Percentiles rank a stretch among this genome's conserved stretches.
These are phyloP conservation scores for Xylariaceae sp. DNA, from an alignment of 2,329 filamentous ascomycete genomes.

Conservation along the genomic window DNA sequence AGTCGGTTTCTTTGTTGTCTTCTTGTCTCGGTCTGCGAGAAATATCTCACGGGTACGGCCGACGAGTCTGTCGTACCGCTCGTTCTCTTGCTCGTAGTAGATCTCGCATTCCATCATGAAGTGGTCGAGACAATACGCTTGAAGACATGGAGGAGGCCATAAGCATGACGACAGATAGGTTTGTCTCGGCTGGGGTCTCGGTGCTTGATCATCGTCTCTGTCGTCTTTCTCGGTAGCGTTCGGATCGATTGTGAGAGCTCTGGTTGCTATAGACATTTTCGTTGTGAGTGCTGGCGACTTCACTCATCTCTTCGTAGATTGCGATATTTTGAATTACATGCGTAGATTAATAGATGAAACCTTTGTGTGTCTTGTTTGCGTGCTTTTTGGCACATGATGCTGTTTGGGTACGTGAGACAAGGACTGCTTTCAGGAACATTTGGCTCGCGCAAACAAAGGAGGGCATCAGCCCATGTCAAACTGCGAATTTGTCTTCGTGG, in stretches of 20 bases:
- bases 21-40: slow-evolving; percentile 10
- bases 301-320: too few species aligned
- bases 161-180: background rate
- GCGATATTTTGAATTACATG: too few species aligned
- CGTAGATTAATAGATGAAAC: too few species aligned
- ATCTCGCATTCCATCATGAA: slow-evolving; percentile 28
- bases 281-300: background rate
- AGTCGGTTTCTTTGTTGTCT: slow-evolving; percentile 9
- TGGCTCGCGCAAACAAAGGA: slow-evolving; percentile 9
- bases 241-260: too few species aligned
- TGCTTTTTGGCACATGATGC: background rate
- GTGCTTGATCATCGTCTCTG: background rate
- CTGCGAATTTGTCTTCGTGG: too few species aligned
- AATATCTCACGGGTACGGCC: slow-evolving; percentile 8
- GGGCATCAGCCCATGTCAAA: too few species aligned
- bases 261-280: background rate
- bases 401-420: background rate
- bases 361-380: slow-evolving; percentile 1
- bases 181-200: background rate
- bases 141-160: slow-evolving; percentile 24
- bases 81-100: slow-evolving; percentile 24
- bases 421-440: slow-evolving; percentile 10
- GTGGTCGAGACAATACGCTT: slow-evolving; percentile 27
- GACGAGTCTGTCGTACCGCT: slow-evolving; percentile 11
- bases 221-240: background rate